Base-by-base conservation (phyloP, 2,329 filamentous ascomycete genomes). In the Pseudogymnoascus sp. region DNA sequence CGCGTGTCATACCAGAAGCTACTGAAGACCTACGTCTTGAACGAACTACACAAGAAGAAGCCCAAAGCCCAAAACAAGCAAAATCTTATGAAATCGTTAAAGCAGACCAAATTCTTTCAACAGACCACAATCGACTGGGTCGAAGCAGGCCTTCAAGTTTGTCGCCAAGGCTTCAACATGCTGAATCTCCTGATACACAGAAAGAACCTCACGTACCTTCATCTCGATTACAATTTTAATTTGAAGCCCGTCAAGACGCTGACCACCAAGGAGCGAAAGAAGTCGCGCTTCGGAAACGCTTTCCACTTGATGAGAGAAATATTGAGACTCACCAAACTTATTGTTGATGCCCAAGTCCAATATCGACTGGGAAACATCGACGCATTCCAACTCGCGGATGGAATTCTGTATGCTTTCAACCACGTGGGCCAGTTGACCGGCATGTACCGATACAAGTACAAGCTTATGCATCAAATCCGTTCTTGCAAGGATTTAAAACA, bases 401-500 rank as follows among this genome's bases (percentile, higher is more conserved):
- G 95, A 76, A 99, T 99, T 64, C 81, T 98, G n/a, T 99, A 99
- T 71, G 96, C 95, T 16, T 99, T 99, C 80, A 99, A 99, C 78
- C 95, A 99, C 71, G 95, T 99, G 64, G 95, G 95, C 67, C 96
- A 99, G 77, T 81, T 99, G 67, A 99, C 95, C 14, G 95, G 95
- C 75, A 99, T 99, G 95, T 99, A 99, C 79, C 90, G 95, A 66
- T 99, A 99, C 84, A 99, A 99, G 82, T 99, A 99, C 81, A 99
- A 99, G 82, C 83, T 99, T 64, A 99, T 99, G 95, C 95, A 99
- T 76, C 95, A 99, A 77, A 99, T 99, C 71, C 91, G 95, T 71
- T 96, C 95, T 0, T 99, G 95, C 82, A 99, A 99, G 78, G 95
- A 99, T 78, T 77, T 99, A 74, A 99, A 99, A 84, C 95, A 99